Base-by-base conservation (phyloP, 2,329 filamentous ascomycete species). In the Diplodia scrobiculata region DNA sequence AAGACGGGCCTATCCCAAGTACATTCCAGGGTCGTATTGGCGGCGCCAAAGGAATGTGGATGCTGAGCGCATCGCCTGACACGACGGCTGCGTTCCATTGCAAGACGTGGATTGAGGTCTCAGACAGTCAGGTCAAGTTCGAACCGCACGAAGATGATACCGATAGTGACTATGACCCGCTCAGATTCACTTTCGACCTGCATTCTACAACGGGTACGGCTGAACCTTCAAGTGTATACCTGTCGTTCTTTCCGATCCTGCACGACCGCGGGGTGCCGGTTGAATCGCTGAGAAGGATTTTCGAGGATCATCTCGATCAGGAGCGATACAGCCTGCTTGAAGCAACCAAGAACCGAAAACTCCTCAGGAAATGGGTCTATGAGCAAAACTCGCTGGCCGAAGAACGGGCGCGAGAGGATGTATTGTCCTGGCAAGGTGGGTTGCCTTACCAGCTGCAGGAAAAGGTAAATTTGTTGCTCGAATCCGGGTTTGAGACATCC, bases 31-130 rank as follows among this genome's bases (percentile, higher is more conserved):
- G 81, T 1, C 84, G 91, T 0, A 84, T 93, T 41, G 89, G 86
- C 10, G 86, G 88, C 19, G 89, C 89, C 0, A 94, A 94, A 74
- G 91, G 91, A 0, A 81, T 93, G 69, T 93, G 90, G 90, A 82
- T 89, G 54, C 75, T 89, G 5, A 87, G 89, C 69, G 79, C 81
- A 0, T 74, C 79, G 3, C 72, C 79, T 0, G 81, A 84, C 29
- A 75, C 75, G 0, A 77, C 77, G 0, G 77, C 82, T 1, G 64
- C 70, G 0, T 72, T 79, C 0, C 76, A 86, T 17, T 71, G 76
- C 25, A 73, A 74, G 2, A 74, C 80, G 10, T 91, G 88, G 89
- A 90, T 92, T 50, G 82, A 88, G 65, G 85, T 89, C 17, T 81
- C 79, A 0, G 75, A 83, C 0, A 91, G 88, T 0, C 91, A 94